These are phyloP conservation scores for Ogataea pignaliae DNA, from an alignment of 805 yeast species.

Conservation along the genomic window DNA sequence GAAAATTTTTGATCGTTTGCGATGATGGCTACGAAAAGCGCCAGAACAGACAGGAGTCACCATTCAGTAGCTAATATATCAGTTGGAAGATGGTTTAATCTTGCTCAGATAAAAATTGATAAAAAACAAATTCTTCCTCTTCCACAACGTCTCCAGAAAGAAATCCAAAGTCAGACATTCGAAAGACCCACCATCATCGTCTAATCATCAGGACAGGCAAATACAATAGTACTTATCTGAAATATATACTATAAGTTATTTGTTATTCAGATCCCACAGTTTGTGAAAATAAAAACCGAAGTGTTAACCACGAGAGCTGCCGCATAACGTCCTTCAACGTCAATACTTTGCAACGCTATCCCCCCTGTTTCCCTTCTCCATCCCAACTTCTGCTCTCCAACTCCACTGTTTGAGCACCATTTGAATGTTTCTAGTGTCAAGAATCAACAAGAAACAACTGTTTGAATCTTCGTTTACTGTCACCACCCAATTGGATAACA, in stretches of 20 bases:
- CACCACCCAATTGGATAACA: neutral
- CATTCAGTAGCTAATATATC: too few species aligned
- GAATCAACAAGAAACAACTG: too few species aligned
- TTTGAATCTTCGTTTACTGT: neutral
- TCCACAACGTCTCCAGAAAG: too few species aligned
- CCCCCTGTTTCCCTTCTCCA: neutral
- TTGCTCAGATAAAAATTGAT: too few species aligned
- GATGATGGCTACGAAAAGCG: too few species aligned
- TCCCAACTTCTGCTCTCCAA: neutral
- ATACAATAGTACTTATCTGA: neutral
- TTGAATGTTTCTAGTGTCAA: too few species aligned
- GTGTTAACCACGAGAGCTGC: conserved; percentile 47
- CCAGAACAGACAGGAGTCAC: too few species aligned
- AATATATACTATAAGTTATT: neutral
- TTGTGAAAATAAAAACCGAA: neutral
- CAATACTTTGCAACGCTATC: neutral
- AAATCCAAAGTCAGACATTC: too few species aligned
- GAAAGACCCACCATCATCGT: neutral
- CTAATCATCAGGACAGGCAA: neutral
- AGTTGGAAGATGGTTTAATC: too few species aligned
- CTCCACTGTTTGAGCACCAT: neutral
- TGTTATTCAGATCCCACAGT: conserved; percentile 1
- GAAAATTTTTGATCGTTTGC: too few species aligned
- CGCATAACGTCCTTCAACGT: conserved; percentile 36
- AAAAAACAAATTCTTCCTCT: too few species aligned